phyloP scores from a whole-genome alignment of 164 flowering plant species.

The Vitis rupestris region DNA sequence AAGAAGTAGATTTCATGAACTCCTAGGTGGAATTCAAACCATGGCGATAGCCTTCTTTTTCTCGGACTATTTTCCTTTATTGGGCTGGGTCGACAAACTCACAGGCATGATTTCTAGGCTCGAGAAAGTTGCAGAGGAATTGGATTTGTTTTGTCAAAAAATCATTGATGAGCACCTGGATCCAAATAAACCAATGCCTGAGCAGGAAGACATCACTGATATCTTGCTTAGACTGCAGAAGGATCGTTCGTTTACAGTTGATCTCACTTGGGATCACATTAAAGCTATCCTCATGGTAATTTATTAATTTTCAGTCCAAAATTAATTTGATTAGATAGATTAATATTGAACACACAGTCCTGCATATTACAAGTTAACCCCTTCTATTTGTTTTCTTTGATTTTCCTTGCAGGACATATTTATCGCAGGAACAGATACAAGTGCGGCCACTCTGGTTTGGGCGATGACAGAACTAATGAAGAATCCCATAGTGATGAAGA shows the following conservation, averaged over 20 bases:
- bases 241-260: not conserved
- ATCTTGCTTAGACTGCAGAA: conserved; percentile 21
- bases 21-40: not conserved
- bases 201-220: conserved; percentile 21
- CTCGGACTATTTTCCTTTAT: not conserved
- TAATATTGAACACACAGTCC: too few relatives aligned
- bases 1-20: not conserved
- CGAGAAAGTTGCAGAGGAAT: conserved; percentile 2
- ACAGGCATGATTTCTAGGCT: not conserved
- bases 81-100: conserved; percentile 4
- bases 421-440: too few relatives aligned
- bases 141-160: conserved; percentile 11
- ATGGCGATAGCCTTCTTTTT: not conserved
- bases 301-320: too few relatives aligned
- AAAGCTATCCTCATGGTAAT: conserved; percentile 13
- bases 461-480: conserved; percentile 14
- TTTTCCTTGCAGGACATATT: not conserved
- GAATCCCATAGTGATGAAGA: not conserved
- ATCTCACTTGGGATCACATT: conserved; percentile 24
- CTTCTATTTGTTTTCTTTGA: not conserved
- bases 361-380: too few relatives aligned
- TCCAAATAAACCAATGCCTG: conserved; percentile 8
- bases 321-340: too few relatives aligned
- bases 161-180: conserved; percentile 24
- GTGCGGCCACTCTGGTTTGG: too few relatives aligned